Evolutionary conservation across 192 early-diverging fungal species (phyloP).

Genomic region (Entomortierella parvispora): DNA sequence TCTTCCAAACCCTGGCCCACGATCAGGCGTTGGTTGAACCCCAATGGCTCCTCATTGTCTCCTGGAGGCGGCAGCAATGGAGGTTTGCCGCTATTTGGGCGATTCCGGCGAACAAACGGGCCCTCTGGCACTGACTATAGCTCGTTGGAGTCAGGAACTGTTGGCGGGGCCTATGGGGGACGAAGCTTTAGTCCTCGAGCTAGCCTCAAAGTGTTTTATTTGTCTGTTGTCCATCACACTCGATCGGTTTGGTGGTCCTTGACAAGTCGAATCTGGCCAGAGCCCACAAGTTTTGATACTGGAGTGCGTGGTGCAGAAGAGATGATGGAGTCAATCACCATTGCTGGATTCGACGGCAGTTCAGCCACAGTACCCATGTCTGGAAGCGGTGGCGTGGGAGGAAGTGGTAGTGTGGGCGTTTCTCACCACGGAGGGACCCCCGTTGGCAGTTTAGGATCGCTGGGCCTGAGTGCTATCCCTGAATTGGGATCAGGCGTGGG

Average conservation of each 20-base stretch:
- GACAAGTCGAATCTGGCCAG: conserved; percentile 38
- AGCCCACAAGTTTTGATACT: conserved; percentile 16
- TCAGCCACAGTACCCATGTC: conserved; percentile 19
- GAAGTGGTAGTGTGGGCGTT: neutral
- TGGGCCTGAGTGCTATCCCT: conserved; percentile 31
- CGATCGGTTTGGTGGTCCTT: conserved; percentile 43
- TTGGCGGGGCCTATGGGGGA: conserved; percentile 18
- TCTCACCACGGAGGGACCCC: conserved; percentile 30
- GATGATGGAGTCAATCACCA: conserved; percentile 38
- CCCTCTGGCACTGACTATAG: conserved; percentile 31
- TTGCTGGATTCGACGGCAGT: conserved; percentile 39
- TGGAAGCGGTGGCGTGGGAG: neutral
- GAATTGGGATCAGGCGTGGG: conserved; percentile 3
- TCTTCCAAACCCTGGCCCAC: conserved; percentile 19
- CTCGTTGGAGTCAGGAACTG: conserved; percentile 35
- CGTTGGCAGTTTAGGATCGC: conserved; percentile 28
- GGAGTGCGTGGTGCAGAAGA: conserved; percentile 4
- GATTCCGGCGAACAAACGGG: conserved; percentile 28
- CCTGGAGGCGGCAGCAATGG: conserved; percentile 11
- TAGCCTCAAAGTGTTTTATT: conserved; percentile 37
- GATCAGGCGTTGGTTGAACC: conserved; percentile 18
- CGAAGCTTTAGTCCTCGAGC: conserved; percentile 29
- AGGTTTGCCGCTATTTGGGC: conserved; percentile 26
- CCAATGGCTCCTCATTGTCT: neutral
- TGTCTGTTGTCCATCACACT: conserved; percentile 38